Evolutionary conservation across 2,329 filamentous ascomycete genomes (phyloP).

Genomic region (Claviceps citrina): DNA sequence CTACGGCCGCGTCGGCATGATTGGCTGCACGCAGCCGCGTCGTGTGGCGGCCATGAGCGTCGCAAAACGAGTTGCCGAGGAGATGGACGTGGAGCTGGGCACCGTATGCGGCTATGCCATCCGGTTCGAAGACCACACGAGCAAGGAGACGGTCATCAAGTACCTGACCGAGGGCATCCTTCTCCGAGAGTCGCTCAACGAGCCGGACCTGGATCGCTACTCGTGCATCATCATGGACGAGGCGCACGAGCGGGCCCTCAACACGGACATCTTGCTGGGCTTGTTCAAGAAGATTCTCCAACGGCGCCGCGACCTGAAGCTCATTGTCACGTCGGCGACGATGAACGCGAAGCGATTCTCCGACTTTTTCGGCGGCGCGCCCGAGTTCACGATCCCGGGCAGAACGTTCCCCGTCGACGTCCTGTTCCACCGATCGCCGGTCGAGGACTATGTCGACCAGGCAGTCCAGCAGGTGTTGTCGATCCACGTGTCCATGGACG

Average conservation of each 20-base stretch:
- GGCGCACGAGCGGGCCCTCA: constrained; percentile 88
- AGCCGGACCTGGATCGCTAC: constrained; percentile 86
- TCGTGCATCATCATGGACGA: constrained; percentile 99
- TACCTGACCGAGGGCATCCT: constrained; percentile 98
- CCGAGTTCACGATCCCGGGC: constrained; percentile 91
- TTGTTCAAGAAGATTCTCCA: constrained; percentile 94
- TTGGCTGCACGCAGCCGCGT: constrained; percentile 89
- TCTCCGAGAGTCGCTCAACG: constrained; percentile 80
- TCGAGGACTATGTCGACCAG: constrained; percentile 94
- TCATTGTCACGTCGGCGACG: constrained; percentile 94
- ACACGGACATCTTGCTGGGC: constrained; percentile 95
- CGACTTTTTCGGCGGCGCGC: constrained; percentile 87
- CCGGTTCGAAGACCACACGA: constrained; percentile 95
- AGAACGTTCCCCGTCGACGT: constrained; percentile 95
- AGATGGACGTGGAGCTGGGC: constrained; percentile 90
- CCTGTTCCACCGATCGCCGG: constrained; percentile 85
- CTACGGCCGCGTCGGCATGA: constrained; percentile 74
- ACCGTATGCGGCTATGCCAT: constrained; percentile 89
- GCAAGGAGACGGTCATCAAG: constrained; percentile 88
- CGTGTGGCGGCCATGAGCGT: constrained; percentile 98
- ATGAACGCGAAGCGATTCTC: constrained; percentile 98
- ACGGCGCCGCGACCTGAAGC: constrained; percentile 74
- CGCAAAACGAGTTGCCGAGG: constrained; percentile 91
- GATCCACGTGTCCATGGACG: constrained; percentile 88
- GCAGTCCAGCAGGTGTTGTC: constrained; percentile 90